A percentile compares a stretch with the other conserved stretches of the same genome.
Evolutionary conservation across 768 basidiomycete genomes (phyloP).

Genomic region (Auricularia cornea): DNA sequence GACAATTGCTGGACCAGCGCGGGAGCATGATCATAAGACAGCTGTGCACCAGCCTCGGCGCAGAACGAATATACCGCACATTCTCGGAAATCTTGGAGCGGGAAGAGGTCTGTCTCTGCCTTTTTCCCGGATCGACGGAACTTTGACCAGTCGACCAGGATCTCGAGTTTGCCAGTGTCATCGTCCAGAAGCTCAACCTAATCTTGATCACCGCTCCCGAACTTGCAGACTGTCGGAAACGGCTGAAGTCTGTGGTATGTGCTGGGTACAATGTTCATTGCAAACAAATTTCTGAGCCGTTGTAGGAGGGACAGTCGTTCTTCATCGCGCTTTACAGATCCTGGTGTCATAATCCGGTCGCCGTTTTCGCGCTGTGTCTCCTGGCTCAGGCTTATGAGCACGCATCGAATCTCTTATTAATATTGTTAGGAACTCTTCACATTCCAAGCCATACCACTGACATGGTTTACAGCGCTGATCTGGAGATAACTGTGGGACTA

Average conservation of each 20-base stretch:
- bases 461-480: slow-evolving; percentile 60
- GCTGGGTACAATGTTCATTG: not conserved
- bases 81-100: slow-evolving; percentile 97
- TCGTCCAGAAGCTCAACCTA: slow-evolving; percentile 94
- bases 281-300: not conserved
- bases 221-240: slow-evolving; percentile 86
- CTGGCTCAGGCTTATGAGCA: slow-evolving; percentile 98
- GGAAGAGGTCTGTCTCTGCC: slow-evolving; percentile 83
- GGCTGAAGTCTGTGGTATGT: slow-evolving; percentile 83
- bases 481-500: slow-evolving; percentile 92
- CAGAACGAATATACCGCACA: slow-evolving; percentile 89
- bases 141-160: slow-evolving; percentile 46
- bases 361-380: slow-evolving; percentile 91
- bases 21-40: slow-evolving; percentile 96
- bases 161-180: slow-evolving; percentile 93
- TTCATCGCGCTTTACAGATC: slow-evolving; percentile 92
- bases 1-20: slow-evolving; percentile 78
- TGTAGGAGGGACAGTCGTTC: slow-evolving; percentile 84
- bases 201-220: slow-evolving; percentile 96
- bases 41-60: slow-evolving; percentile 86
- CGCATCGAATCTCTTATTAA: slow-evolving; percentile 89
- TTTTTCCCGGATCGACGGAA: not conserved
- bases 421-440: slow-evolving; percentile 64
- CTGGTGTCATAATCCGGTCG: slow-evolving; percentile 98
- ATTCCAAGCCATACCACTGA: not conserved